phyloP scores from a whole-genome alignment of 768 basidiomycete species.

The Calocybe cyanea region DNA sequence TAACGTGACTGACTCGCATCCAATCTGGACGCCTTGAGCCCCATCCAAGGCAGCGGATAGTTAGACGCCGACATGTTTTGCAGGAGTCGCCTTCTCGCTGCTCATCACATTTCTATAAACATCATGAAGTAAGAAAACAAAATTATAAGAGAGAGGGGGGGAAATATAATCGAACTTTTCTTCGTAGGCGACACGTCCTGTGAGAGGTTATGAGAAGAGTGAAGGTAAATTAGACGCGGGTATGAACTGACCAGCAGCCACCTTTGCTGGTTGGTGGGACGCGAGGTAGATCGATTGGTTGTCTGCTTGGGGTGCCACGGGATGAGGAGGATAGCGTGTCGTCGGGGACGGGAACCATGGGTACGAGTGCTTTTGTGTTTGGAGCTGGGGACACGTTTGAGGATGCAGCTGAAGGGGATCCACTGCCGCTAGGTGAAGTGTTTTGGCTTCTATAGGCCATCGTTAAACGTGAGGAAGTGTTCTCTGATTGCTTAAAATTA shows the following conservation, averaged over 20 bases:
- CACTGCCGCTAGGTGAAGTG: slow-evolving; percentile 46
- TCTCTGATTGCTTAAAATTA: slow-evolving; percentile 19
- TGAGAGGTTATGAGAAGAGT: slow-evolving; percentile 10
- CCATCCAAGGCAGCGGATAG: slow-evolving; percentile 83
- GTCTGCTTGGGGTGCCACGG: slow-evolving; percentile 44
- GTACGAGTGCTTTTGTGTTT: slow-evolving; percentile 28
- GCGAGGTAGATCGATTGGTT: slow-evolving; percentile 48
- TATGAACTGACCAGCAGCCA: slow-evolving; percentile 70
- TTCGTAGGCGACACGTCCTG: slow-evolving; percentile 81
- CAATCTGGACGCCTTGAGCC: slow-evolving; percentile 82
- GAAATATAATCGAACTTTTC: slow-evolving; percentile 54
- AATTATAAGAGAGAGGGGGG: neutral
- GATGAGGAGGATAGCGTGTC: slow-evolving; percentile 20
- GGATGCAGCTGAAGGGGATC: slow-evolving; percentile 42
- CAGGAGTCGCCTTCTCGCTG: slow-evolving; percentile 79
- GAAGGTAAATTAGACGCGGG: slow-evolving; percentile 9
- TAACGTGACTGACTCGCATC: slow-evolving; percentile 61
- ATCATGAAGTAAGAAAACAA: slow-evolving; percentile 1
- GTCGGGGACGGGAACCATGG: slow-evolving; percentile 28
- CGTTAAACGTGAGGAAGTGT: slow-evolving; percentile 14
- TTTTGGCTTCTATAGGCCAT: slow-evolving; percentile 52
- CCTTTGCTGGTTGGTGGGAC: slow-evolving; percentile 59
- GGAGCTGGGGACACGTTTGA: slow-evolving; percentile 45
- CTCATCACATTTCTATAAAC: slow-evolving; percentile 87
- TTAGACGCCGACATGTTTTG: slow-evolving; percentile 74